Conservation (phyloP, 106 monocot genomes). For the Dioscorea dumetorum region DNA sequence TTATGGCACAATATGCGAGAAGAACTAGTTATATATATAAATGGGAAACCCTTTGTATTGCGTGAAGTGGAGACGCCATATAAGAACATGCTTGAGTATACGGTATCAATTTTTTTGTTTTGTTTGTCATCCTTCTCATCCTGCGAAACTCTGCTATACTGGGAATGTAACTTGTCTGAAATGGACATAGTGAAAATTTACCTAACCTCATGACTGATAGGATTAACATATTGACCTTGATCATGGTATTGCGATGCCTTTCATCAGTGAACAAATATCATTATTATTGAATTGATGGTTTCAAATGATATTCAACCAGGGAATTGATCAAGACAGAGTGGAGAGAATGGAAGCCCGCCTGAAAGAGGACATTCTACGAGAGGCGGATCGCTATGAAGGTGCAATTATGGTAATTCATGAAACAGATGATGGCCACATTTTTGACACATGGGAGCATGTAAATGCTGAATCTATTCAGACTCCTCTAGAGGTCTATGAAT, state of each 20-base stretch:
- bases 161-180: too few species aligned
- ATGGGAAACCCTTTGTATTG: conserved; percentile 94
- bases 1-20: conserved; percentile 99
- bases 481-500: conserved; percentile 83
- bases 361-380: conserved; percentile 91
- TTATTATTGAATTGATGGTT: not conserved
- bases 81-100: conserved; percentile 99
- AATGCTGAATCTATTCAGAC: conserved; percentile 61
- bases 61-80: conserved; percentile 97
- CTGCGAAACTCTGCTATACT: too few species aligned
- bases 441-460: conserved; percentile 87
- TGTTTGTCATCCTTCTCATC: conserved; percentile 1
- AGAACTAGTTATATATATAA: conserved; percentile 98
- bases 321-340: conserved; percentile 91
- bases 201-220: too few species aligned
- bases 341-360: conserved; percentile 97
- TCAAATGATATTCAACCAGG: conserved; percentile 30
- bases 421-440: conserved; percentile 83
- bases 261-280: too few species aligned
- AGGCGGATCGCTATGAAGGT: conserved; percentile 72
- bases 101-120: conserved; percentile 40
- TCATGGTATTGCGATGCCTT: too few species aligned
- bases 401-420: conserved; percentile 99
- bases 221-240: too few species aligned
- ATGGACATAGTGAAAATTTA: too few species aligned